Evolutionary conservation across 805 yeast genomes (phyloP).

Genomic region (Maudiozyma bulderi): DNA sequence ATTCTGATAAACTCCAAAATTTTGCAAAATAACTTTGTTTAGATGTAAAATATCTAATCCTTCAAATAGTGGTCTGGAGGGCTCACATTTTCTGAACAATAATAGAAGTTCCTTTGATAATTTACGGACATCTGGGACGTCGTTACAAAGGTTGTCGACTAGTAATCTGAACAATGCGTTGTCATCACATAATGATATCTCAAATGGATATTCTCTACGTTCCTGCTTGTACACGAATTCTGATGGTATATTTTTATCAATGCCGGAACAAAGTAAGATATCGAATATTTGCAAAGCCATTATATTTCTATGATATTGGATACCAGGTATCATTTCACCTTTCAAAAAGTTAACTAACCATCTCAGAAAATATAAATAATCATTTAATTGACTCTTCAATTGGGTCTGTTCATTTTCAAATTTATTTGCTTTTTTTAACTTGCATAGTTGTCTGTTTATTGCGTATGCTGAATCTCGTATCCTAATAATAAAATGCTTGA

Average conservation of each 20-base stretch:
- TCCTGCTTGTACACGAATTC: conserved; percentile 34
- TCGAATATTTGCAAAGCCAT: conserved; percentile 41
- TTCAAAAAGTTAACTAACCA: conserved; percentile 32
- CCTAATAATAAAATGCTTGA: conserved; percentile 55
- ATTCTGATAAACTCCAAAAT: conserved; percentile 42
- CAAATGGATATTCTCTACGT: conserved; percentile 41
- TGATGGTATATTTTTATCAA: conserved; percentile 38
- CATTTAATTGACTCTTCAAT: conserved; percentile 23
- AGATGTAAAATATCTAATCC: conserved; percentile 8
- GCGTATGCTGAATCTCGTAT: conserved; percentile 61
- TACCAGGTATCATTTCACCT: conserved; percentile 41
- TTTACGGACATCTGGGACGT: conserved; percentile 69
- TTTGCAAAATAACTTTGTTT: conserved; percentile 24
- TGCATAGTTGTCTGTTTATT: conserved; percentile 41
- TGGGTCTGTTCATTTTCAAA: conserved; percentile 34
- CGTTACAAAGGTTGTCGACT: conserved; percentile 54
- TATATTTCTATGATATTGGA: conserved; percentile 45
- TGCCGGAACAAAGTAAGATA: conserved; percentile 42
- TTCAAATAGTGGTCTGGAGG: not conserved
- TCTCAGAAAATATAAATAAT: conserved; percentile 32
- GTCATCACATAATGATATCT: conserved; percentile 34
- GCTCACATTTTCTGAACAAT: conserved; percentile 23
- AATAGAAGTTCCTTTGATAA: conserved; percentile 38
- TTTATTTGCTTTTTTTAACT: conserved; percentile 29
- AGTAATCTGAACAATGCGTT: conserved; percentile 37